Evolutionary conservation across 192 early-diverging fungal species (phyloP), one percentile per base, ranked within the genome.

Genomic region (Podila verticillata): DNA sequence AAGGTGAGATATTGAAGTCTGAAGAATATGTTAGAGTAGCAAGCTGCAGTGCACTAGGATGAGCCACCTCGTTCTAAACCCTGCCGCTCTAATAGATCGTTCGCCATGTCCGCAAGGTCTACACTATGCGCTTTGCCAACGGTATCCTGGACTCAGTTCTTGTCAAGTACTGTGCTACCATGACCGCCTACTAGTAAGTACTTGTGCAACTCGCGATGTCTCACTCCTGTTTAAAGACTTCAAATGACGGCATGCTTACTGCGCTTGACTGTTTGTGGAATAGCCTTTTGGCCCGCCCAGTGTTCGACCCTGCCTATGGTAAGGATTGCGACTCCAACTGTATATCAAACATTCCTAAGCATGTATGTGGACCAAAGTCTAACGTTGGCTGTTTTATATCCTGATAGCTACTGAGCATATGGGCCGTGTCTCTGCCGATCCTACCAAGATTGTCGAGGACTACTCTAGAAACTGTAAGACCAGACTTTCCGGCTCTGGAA

Each of bases 111-210:
- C 84, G 85, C 48, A 89, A 89, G 82, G 86, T 89, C 17, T 89
- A 89, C 57, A 83, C 86, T 1, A 64, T 89, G 49, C 83, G 88
- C n/a, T 90, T 90, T 48, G 73, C 83, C 15, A 91, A 91, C 71
- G 89, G 89, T 60, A 89, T 91, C 28, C 79, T 91, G 47, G 89
- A 91, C 70, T 88, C 87, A 15, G 88, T 91, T 26, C 82, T 91
- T 61, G 89, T 91, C 47, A 91, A 91, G 73, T 91, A 91, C 51
- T 88, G 85, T 63, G 88, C 89, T 7, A 91, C 89, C 24, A 91
- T 91, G 88, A 87, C 88, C 17, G 89, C 89, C 7, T 91, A 89
- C 67, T 88, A 89, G 88, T 89, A 86, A 84, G 88, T 66, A 26
- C 22, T 28, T 12, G 2, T 31, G 30, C 15, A 15, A 15, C 26